These are phyloP conservation scores for Fallopia convolvulus DNA, from an alignment of 148 eudicot genomes.

Conservation along the genomic window DNA sequence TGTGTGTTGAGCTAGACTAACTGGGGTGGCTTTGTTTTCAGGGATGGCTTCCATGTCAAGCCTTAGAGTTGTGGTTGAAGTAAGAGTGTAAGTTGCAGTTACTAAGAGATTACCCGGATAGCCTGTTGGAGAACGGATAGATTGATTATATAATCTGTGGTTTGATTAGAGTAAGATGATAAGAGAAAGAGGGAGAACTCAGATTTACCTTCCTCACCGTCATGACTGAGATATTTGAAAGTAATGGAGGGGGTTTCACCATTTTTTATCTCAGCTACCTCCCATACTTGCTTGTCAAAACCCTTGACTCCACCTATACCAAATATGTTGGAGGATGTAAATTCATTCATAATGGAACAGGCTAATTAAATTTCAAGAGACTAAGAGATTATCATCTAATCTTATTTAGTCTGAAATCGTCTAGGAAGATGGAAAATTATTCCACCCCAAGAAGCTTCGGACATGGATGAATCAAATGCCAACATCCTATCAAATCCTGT, in stretches of 20 bases:
- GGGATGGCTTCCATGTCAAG: slow-evolving; percentile 99
- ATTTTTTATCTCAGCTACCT: slow-evolving; percentile 64
- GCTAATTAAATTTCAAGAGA: background rate
- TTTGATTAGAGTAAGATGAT: background rate
- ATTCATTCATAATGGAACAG: background rate
- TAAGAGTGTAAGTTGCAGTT: slow-evolving; percentile 81
- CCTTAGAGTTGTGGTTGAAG: slow-evolving; percentile 64
- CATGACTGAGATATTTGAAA: slow-evolving; percentile 71
- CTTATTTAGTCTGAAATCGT: too few species aligned
- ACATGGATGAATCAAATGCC: background rate
- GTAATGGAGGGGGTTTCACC: slow-evolving; percentile 77
- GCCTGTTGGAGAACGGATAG: slow-evolving; percentile 32
- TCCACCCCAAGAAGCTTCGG: background rate
- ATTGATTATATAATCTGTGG: background rate
- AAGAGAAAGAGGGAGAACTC: slow-evolving; percentile 8
- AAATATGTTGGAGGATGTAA: background rate
- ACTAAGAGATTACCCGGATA: slow-evolving; percentile 76
- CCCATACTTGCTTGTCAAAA: slow-evolving; percentile 88
- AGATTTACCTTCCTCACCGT: slow-evolving; percentile 88
- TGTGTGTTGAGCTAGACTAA: slow-evolving; percentile 88
- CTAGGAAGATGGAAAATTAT: too few species aligned
- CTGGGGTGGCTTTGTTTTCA: slow-evolving; percentile 73
- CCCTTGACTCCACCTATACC: slow-evolving; percentile 76
- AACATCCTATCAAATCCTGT: background rate
- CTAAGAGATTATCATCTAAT: too few species aligned